These are phyloP conservation scores for Wallacemonas sp. DNA, from an alignment of 208 protist species.

Conservation along the genomic window DNA sequence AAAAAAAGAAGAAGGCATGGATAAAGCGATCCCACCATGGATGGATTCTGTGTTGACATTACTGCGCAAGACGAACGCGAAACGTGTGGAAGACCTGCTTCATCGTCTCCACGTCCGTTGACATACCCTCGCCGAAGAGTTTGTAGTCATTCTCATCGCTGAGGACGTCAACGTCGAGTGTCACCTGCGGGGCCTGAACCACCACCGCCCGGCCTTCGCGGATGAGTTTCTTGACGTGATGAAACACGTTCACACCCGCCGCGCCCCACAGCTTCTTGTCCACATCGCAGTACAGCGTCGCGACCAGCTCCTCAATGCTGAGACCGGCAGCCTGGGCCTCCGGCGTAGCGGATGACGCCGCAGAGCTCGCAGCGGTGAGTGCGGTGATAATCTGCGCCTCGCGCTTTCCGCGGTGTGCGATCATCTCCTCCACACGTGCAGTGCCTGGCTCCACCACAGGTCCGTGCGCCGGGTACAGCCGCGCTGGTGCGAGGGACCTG, in stretches of 20 bases:
- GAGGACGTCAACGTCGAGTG: conserved; percentile 22
- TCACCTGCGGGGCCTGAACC: conserved; percentile 15
- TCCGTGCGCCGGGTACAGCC: conserved; percentile 67
- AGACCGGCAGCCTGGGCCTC: conserved; percentile 7
- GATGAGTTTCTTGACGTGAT: conserved; percentile 65
- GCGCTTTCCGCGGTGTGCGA: conserved; percentile 45
- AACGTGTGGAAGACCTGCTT: conserved; percentile 37
- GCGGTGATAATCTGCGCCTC: conserved; percentile 60
- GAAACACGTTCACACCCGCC: conserved; percentile 60
- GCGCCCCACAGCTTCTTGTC: conserved; percentile 41
- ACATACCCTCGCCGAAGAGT: conserved; percentile 38
- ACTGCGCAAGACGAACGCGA: conserved; percentile 20
- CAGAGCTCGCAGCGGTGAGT: conserved; percentile 17
- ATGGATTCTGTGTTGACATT: too few relatives aligned
- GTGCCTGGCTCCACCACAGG: conserved; percentile 47
- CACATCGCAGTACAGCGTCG: conserved; percentile 43
- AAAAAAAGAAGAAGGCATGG: conserved; percentile 11
- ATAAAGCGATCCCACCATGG: too few relatives aligned
- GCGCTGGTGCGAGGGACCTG: conserved; percentile 20
- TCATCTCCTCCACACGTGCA: conserved; percentile 53
- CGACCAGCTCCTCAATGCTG: conserved; percentile 43
- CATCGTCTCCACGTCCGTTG: conserved; percentile 24
- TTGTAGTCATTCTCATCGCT: conserved; percentile 50
- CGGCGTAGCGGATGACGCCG: too few relatives aligned
- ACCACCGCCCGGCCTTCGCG: conserved; percentile 34